Evolutionary conservation across 139 green algal species (phyloP), one percentile per base, ranked within the genome.

Genomic region (Chloropicon primus): DNA sequence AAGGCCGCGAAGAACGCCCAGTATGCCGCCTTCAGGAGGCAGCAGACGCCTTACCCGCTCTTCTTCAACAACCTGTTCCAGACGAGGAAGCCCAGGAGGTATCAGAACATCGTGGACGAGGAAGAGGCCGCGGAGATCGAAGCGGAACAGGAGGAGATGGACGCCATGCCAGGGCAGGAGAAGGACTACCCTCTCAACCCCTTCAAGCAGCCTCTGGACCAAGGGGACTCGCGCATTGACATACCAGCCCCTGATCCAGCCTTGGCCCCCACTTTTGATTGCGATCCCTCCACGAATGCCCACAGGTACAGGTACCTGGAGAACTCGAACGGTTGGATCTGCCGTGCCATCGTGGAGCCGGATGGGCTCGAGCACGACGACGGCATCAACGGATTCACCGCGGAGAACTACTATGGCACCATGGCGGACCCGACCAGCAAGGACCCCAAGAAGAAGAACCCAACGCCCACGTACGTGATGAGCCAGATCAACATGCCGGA

Each of bases 251-350:
- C 90, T 2, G 87, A 93, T 28, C 86, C 89, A 0, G 74, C 82
- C 28, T 76, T 95, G 54, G 86, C 84, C 26, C 91, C 89, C 25
- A 84, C 83, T 1, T 95, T 95, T 83, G 91, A 95, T 85, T 76
- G 79, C 26, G 87, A 93, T 21, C 41, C 41, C 10, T 83, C 77
- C 73, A 71, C 76, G 0, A 81, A 74, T 25, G 71, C 54, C 22
- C 85, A 95, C 81, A 87, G 87, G 29, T 95, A 92, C 81, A 83
- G 87, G 73, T 88, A 85, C 82, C 75, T 95, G 27, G 90, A 95
- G 77, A 79, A 76, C 26, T 72, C 78, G 28, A 76, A 80, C 2
- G 71, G 54, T 28, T 88, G 90, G 84, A 72, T 90, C 26, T 24
- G 82, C 54, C 82, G 90, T 24, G 89, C 91, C 25, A 83, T 90